A percentile compares a stretch with the other conserved stretches of the same genome.
These are phyloP conservation scores for Arabidopsis thaliana DNA, from an alignment of 345 rosid genomes.

Conservation along the genomic window DNA sequence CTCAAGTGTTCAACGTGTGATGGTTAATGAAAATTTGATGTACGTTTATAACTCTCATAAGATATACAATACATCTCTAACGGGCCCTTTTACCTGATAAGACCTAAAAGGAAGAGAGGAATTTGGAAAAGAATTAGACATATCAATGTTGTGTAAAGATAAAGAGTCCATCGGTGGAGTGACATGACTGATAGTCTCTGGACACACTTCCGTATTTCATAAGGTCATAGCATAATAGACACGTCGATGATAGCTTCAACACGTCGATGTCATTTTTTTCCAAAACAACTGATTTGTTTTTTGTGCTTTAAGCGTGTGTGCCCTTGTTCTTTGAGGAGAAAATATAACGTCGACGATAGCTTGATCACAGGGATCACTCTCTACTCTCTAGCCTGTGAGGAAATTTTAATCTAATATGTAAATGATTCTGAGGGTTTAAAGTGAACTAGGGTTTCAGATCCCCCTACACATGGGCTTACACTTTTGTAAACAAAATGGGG, in stretches of 20 bases:
- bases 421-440: no score
- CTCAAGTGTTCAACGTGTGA: background rate
- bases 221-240: background rate
- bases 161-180: slow-evolving; percentile 13
- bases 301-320: background rate
- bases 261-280: background rate
- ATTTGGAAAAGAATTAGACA: background rate
- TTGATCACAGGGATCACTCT: no score
- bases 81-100: background rate
- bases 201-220: background rate
- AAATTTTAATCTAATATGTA: no score
- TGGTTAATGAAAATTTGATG: background rate
- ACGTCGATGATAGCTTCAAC: background rate
- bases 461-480: background rate
- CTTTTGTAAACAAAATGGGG: background rate
- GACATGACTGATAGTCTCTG: background rate
- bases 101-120: background rate
- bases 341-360: no score
- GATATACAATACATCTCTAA: background rate
- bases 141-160: background rate
- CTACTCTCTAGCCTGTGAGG: no score
- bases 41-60: background rate
- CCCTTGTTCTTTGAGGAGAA: no score
- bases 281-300: background rate
- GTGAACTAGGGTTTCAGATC: background rate